phyloP scores from a whole-genome alignment of 805 yeast genomes.

The Priceomyces melissophilus region DNA sequence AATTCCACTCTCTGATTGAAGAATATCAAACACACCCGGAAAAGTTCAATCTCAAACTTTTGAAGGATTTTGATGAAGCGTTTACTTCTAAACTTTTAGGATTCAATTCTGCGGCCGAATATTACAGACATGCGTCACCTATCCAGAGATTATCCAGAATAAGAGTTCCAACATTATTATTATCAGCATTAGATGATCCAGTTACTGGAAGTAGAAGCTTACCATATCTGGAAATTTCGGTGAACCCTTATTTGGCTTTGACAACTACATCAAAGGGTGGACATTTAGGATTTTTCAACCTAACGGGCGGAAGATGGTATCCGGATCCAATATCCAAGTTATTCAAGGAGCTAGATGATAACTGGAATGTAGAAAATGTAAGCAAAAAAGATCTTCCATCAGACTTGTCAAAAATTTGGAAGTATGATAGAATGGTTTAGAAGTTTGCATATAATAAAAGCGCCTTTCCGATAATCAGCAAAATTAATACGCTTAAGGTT shows the following conservation, averaged over 20 bases:
- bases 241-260: slow-evolving; percentile 58
- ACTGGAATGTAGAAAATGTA: slow-evolving; percentile 19
- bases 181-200: slow-evolving; percentile 68
- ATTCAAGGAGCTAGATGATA: slow-evolving; percentile 28
- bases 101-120: slow-evolving; percentile 56
- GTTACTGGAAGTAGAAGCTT: slow-evolving; percentile 51
- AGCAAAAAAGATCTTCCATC: slow-evolving; percentile 21
- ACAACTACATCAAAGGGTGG: slow-evolving; percentile 67
- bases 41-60: slow-evolving; percentile 28
- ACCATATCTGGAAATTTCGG: slow-evolving; percentile 46
- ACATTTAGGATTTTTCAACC: slow-evolving; percentile 54
- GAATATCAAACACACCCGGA: slow-evolving; percentile 28
- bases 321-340: slow-evolving; percentile 32
- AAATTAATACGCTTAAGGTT: no score
- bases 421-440: slow-evolving; percentile 24
- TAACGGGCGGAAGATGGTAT: slow-evolving; percentile 34
- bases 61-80: slow-evolving; percentile 57
- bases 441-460: background rate
- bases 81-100: slow-evolving; percentile 65
- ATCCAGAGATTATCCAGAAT: slow-evolving; percentile 51
- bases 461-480: no score
- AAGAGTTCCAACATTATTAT: slow-evolving; percentile 58
- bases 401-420: slow-evolving; percentile 29
- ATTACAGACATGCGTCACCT: slow-evolving; percentile 66
- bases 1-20: slow-evolving; percentile 19